Percentiles rank a stretch among this genome's conserved stretches.
These are phyloP conservation scores for Rhizoctonia solani DNA, from an alignment of 1,284 basidiomycete species.

Conservation along the genomic window DNA sequence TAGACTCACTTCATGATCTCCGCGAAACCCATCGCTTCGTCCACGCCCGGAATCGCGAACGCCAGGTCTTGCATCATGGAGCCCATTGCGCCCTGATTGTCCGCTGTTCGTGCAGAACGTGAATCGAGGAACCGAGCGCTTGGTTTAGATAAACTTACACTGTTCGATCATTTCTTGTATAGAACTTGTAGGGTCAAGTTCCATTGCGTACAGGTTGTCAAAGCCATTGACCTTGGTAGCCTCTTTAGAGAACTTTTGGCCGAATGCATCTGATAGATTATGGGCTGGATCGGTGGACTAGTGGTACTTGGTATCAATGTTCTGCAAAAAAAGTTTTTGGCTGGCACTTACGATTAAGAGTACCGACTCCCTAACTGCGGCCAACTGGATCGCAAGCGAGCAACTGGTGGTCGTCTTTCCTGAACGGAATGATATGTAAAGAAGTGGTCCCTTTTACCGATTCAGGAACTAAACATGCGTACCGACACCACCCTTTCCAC, in stretches of 20 bases:
- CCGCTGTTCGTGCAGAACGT: conserved; percentile 61
- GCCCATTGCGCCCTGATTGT: conserved; percentile 94
- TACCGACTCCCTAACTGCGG: conserved; percentile 84
- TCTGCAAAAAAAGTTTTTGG: background rate
- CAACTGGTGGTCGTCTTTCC: conserved; percentile 97
- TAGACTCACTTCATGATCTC: conserved; percentile 96
- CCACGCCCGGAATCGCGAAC: conserved; percentile 98
- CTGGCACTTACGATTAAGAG: conserved; percentile 81
- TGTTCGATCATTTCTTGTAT: conserved; percentile 99
- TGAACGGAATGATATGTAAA: conserved; percentile 43
- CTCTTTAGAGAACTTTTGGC: conserved; percentile 99
- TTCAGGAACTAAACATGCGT: conserved; percentile 48
- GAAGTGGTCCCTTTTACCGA: background rate
- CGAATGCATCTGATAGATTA: conserved; percentile 98
- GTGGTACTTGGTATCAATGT: background rate
- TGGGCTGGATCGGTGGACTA: conserved; percentile 99
- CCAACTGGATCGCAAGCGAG: conserved; percentile 92
- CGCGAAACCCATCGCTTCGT: conserved; percentile 99
- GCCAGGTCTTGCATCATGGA: conserved; percentile 99
- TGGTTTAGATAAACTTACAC: conserved; percentile 56
- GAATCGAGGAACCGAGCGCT: conserved; percentile 15
- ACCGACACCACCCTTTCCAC: conserved; percentile 95
- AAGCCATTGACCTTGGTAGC: conserved; percentile 99
- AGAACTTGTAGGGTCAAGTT: conserved; percentile 96
- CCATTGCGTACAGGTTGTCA: conserved; percentile 97